Percentiles rank a stretch among this genome's conserved stretches.
Conservation (phyloP, 805 yeast species). For the Monosporozyma solicola region DNA sequence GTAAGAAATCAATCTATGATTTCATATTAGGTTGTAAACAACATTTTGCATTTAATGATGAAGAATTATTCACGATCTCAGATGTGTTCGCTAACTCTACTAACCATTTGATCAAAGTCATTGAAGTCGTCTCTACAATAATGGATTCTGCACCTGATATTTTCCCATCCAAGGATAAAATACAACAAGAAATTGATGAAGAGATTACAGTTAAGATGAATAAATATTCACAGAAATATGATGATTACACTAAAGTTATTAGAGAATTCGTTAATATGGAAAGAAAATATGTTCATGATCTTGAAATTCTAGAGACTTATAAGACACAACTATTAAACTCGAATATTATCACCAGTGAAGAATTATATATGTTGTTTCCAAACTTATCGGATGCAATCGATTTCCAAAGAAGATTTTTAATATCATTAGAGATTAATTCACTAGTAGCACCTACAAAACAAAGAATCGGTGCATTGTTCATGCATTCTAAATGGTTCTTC, state of each 20-base stretch:
- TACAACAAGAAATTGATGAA: slow-evolving; percentile 21
- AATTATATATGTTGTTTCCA: slow-evolving; percentile 74
- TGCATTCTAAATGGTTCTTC: slow-evolving; percentile 79
- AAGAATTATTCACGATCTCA: slow-evolving; percentile 79
- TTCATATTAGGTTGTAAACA: slow-evolving; percentile 80
- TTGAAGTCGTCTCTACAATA: slow-evolving; percentile 61
- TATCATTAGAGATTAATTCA: slow-evolving; percentile 84
- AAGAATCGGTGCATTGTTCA: slow-evolving; percentile 80
- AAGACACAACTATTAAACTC: slow-evolving; percentile 56
- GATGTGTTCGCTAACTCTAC: slow-evolving; percentile 81
- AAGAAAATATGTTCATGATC: slow-evolving; percentile 84
- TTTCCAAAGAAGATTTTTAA: slow-evolving; percentile 80
- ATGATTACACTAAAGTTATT: slow-evolving; percentile 49
- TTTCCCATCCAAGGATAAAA: slow-evolving; percentile 28
- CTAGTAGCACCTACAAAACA: slow-evolving; percentile 65
- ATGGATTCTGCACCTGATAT: slow-evolving; percentile 43
- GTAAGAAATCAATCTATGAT: slow-evolving; percentile 84
- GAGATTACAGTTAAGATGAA: slow-evolving; percentile 12
- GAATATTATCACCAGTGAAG: slow-evolving; percentile 68
- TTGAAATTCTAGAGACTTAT: slow-evolving; percentile 64
- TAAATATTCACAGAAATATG: slow-evolving; percentile 19
- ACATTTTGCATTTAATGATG: slow-evolving; percentile 65
- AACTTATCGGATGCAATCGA: slow-evolving; percentile 76
- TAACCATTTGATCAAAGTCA: slow-evolving; percentile 63
- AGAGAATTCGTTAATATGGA: slow-evolving; percentile 83